Evolutionary conservation across 768 basidiomycete species (phyloP), one percentile per base, ranked within the genome.

Genomic region (Pleurotus ostreatus): DNA sequence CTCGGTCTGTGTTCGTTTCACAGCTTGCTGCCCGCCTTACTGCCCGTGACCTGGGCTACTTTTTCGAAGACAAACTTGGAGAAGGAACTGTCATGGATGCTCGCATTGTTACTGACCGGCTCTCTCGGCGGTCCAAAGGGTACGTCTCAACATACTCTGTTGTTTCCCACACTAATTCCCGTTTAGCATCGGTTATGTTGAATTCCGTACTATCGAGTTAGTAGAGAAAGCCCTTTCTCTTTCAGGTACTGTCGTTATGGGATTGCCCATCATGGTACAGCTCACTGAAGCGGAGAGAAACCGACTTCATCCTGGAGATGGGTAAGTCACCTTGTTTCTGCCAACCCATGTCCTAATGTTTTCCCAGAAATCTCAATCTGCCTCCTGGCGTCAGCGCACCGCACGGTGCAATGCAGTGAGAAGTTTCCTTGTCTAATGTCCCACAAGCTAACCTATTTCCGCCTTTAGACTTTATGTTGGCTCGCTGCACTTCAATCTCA

Each of bases 61-160:
- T 99, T 78, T 98, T 99, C 68, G 96, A 98, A 78, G 91, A 96
- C 68, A 92, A 95, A 69, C 79, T 98, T 45, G 96, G 95, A 18
- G 91, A 94, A 74, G 88, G 88, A 38, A 85, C 90, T 16, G 97
- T 99, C 5, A 87, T 95, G 78, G 97, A 99, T 66, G 91, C 96
- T 23, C 79, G 94, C 57, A 94, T 99, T 66, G 97, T 99, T 34
- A 96, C 94, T 1, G 97, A 99, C 66, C 80, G 95, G 63, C 75
- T 97, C 55, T 95, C 95, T 20, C 85, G 94, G 65, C 85, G 97
- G 55, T 97, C 94, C n/a, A 99, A 99, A 74, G 97, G 97, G 96
- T 98, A 61, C 66, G 84, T 62, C 20, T 55, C 26, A 20, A 25
- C 16, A 58, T 25, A 40, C 51, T 37, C 6, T 37, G 18, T 49